Conservation (phyloP, 371 early-diverging fungal species). For the Coemansia sp. region DNA sequence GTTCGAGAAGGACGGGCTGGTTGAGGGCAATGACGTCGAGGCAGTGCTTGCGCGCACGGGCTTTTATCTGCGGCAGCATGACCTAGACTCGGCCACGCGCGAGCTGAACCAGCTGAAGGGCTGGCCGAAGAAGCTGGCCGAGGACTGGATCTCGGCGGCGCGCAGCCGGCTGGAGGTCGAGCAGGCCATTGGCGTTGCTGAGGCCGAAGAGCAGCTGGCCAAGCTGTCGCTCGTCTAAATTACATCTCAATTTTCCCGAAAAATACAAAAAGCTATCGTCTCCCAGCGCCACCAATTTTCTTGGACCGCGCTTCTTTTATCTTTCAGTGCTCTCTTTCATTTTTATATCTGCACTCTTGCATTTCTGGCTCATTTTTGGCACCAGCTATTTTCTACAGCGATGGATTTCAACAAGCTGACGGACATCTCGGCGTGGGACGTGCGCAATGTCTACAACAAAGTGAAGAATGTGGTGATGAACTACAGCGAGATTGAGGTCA, state of each 20-base stretch:
- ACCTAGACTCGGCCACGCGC: conserved; percentile 87
- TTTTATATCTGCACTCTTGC: neutral
- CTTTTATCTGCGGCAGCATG: conserved; percentile 70
- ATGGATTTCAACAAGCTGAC: conserved; percentile 47
- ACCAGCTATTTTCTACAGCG: too few species aligned
- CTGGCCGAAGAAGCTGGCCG: conserved; percentile 87
- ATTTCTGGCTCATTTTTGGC: neutral
- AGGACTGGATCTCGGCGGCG: conserved; percentile 88
- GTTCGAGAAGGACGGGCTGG: conserved; percentile 83
- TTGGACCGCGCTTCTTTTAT: neutral
- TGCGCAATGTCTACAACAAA: conserved; percentile 68
- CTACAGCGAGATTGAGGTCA: conserved; percentile 84
- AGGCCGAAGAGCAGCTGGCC: conserved; percentile 62
- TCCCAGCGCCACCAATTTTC: too few species aligned
- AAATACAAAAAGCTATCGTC: too few species aligned
- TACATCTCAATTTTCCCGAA: neutral
- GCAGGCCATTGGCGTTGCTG: conserved; percentile 82
- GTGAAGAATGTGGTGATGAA: conserved; percentile 80
- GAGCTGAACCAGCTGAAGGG: conserved; percentile 93
- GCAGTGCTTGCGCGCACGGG: conserved; percentile 81
- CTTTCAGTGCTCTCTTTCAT: neutral
- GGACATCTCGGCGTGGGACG: conserved; percentile 53
- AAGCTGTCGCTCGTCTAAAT: conserved; percentile 55
- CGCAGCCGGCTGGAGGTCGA: conserved; percentile 84
- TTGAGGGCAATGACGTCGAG: conserved; percentile 88